These are phyloP conservation scores for Nectriaceae sp. DNA, from an alignment of 2,329 filamentous ascomycete species.

Conservation along the genomic window DNA sequence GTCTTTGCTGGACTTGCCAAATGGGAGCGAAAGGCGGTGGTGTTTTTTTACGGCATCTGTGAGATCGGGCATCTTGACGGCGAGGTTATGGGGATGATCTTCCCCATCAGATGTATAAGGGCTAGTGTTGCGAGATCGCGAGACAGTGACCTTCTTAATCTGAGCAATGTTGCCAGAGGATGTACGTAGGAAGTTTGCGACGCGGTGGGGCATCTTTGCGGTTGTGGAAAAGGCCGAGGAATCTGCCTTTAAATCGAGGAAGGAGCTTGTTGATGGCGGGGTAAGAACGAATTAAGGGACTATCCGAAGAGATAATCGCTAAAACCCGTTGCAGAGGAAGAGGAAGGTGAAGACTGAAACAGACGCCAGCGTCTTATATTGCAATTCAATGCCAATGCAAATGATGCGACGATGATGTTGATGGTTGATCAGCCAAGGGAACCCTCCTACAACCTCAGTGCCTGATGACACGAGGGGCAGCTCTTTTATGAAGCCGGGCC, in stretches of 20 bases:
- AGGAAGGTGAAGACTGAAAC: not conserved
- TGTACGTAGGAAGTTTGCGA: slow-evolving; percentile 58
- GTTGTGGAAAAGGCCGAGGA: not conserved
- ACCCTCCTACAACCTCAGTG: not conserved
- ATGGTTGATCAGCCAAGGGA: not conserved
- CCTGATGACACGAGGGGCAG: not conserved
- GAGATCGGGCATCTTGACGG: slow-evolving; percentile 42
- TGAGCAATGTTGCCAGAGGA: slow-evolving; percentile 57
- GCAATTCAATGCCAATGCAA: not conserved
- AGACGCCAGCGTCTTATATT: slow-evolving; percentile 1
- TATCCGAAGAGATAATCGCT: not conserved
- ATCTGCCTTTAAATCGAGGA: not conserved
- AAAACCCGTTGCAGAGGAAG: not conserved
- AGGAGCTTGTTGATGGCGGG: not conserved
- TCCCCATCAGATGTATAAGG: slow-evolving; percentile 39
- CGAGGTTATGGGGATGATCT: slow-evolving; percentile 28
- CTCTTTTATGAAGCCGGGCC: not conserved
- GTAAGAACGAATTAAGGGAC: not conserved
- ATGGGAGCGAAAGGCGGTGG: slow-evolving; percentile 44
- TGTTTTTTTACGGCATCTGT: slow-evolving; percentile 43
- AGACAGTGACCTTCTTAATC: slow-evolving; percentile 44
- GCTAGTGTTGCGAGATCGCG: slow-evolving; percentile 34
- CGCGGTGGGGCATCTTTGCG: slow-evolving; percentile 57
- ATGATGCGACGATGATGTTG: not conserved
- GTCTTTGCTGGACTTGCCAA: slow-evolving; percentile 47